Base-by-base conservation (phyloP, 495 filamentous ascomycete genomes). In the Lichina pygmaea region DNA sequence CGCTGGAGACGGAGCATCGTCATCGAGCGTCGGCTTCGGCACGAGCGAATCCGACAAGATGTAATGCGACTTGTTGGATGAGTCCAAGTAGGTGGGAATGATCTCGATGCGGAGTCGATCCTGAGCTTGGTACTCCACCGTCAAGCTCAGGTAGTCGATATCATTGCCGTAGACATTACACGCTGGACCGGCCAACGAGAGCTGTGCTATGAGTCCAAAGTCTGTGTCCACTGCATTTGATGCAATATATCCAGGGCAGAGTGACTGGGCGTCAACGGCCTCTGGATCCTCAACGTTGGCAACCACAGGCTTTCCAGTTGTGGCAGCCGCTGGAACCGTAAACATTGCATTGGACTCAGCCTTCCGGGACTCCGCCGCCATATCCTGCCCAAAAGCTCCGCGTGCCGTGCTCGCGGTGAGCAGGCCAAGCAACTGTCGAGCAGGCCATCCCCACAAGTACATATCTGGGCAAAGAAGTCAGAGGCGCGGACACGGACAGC, bases 261-360 rank as follows among this genome's bases (percentile, higher is more conserved):
- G 71, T 3, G 64, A 59, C 56, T 89, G 83, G 2, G 76, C 68
- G 56, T 83, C 61, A 44, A 78, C 60, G 12, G 82, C 81, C 34
- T 78, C 42, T 8, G 79, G 74, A 50, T 86, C 80, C 39, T 73
- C 51, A 53, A 86, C 69, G 53, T 83, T 81, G 34, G 82, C 77
- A 30, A 83, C 58, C 34, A 83, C 49, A 13, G 65, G 60, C 15
- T 58, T 66, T 37, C 78, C 78, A 34, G 58, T 46, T 48, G 75
- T 68, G 7, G 66, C 71, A 36, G 56, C 53, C 11, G 71, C 60
- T 7, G 77, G 75, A 7, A 79, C 61, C 2, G 71, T 74, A 56
- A 49, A 49, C 12, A 49, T 43, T 10, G 46, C 24, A 24, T 24
- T 24, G 24, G 24, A 24, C 4, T 1, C 24, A 24, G 24, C 4